These are phyloP conservation scores for Phaeophleospora eucalypticola DNA, from an alignment of 2,329 filamentous ascomycete genomes.

Conservation along the genomic window DNA sequence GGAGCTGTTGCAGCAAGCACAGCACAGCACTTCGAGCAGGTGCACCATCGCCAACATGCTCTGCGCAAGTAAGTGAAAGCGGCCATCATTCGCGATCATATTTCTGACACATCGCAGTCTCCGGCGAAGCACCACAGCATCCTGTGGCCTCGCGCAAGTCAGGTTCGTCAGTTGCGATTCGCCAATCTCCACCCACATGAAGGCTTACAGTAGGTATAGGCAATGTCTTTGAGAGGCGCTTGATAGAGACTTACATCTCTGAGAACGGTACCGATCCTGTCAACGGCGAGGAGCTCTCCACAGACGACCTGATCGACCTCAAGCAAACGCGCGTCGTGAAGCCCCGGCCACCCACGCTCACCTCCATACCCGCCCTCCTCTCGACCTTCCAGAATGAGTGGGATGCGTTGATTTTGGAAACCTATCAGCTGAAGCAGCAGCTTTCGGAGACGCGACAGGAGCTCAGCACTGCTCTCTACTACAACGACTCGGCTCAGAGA, in stretches of 20 bases:
- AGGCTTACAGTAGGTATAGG: constrained; percentile 50
- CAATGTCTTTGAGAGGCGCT: constrained; percentile 86
- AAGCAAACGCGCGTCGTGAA: constrained; percentile 79
- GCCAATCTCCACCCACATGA: constrained; percentile 23
- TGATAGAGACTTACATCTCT: constrained; percentile 91
- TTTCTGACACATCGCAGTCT: constrained; percentile 59
- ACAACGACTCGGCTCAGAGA: constrained; percentile 92
- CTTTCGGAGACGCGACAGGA: constrained; percentile 87
- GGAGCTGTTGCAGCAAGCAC: neutral
- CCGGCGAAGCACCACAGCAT: constrained; percentile 90
- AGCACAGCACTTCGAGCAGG: neutral
- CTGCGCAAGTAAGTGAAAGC: constrained; percentile 39
- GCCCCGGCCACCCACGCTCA: constrained; percentile 86
- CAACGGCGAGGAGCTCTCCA: constrained; percentile 75
- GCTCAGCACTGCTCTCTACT: constrained; percentile 87
- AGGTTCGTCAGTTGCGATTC: constrained; percentile 52
- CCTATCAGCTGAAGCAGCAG: constrained; percentile 85
- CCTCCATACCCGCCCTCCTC: constrained; percentile 91
- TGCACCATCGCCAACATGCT: constrained; percentile 27
- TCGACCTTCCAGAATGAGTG: constrained; percentile 97
- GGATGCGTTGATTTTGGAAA: constrained; percentile 89
- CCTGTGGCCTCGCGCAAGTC: constrained; percentile 94
- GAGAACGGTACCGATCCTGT: constrained; percentile 91
- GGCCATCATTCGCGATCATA: neutral
- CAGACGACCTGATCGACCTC: constrained; percentile 82